These are phyloP conservation scores for Suillus subalutaceus DNA, from an alignment of 768 basidiomycete genomes.

Conservation along the genomic window DNA sequence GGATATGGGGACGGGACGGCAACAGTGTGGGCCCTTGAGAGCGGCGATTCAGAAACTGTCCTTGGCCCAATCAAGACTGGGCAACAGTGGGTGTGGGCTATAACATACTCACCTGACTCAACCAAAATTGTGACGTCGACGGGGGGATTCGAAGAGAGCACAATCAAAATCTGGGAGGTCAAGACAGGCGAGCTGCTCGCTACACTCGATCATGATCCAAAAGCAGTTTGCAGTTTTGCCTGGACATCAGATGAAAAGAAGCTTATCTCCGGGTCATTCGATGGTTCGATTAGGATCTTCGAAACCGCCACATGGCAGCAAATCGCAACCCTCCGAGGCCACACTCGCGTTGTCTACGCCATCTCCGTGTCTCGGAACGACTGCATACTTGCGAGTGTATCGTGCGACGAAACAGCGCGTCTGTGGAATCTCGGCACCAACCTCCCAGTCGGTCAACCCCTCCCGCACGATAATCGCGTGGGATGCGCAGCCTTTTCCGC, in stretches of 20 bases:
- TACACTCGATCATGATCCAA: neutral
- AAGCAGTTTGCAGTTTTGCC: neutral
- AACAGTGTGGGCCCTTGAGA: neutral
- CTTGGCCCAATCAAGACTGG: neutral
- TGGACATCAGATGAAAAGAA: conserved; percentile 7
- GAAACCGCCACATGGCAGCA: neutral
- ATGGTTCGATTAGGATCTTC: neutral
- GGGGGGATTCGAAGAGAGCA: neutral
- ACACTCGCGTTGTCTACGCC: neutral
- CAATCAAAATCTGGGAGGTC: neutral
- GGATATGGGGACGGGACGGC: neutral
- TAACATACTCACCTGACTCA: neutral
- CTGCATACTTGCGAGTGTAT: neutral
- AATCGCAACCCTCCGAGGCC: neutral
- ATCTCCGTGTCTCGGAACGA: neutral
- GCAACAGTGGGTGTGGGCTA: neutral
- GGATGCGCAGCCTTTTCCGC: neutral
- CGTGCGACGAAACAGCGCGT: neutral
- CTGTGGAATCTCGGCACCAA: conserved; percentile 3
- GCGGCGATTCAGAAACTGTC: neutral
- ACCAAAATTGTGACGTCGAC: neutral
- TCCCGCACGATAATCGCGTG: neutral
- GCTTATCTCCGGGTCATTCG: neutral
- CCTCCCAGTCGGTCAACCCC: neutral
- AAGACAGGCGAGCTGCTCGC: neutral